Evolutionary conservation across 148 eudicot species (phyloP), one percentile per base, ranked within the genome.

Genomic region (Chenopodium album): DNA sequence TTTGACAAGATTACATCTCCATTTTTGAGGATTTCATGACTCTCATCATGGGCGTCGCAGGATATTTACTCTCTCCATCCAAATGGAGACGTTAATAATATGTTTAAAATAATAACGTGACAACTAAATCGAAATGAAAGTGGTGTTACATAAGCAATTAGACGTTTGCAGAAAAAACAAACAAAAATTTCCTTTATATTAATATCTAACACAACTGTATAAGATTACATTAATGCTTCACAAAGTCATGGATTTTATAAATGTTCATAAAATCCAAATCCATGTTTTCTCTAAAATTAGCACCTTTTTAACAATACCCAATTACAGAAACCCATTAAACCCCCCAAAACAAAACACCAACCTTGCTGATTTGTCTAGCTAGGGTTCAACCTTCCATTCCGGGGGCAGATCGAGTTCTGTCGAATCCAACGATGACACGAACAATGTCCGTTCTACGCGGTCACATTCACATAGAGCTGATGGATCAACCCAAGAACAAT

Each of bases 281-380:
- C 86, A 79, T 59, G 80, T 48, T 17, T 56, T 76, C 74, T 23
- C 84, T 84, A 80, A 84, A 80, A 84, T 84, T 80, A 84, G 86
- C 68, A 80, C 63, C 83, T 4, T 70, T 84, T 80, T 77, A 77
- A 48, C 72, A 76, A 72, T 72, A 84, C 71, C 67, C 64, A 80
- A 62, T 70, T 63, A 80, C 83, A 80, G 60, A 23, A 76, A 76
- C 70, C 78, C 71, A 69, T 69, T 31, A 69, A 17, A 56, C 34
- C 22, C 7, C 72, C 72, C 46, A 7, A 14, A 56, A 79, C 4
- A 13, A 56, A 56, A 22, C 76, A 70, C 81, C 69, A 72, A 71
- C 56, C 69, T 66, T 78, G 10, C 32, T 37, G 13, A 41, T 41
- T 41, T 44, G 56, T 9, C 54, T 59, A 72, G 26, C 54, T 59